Evolutionary conservation across 2,329 filamentous ascomycete genomes (phyloP), one percentile per base, ranked within the genome.

Genomic region (Chrysoporthe austroafricana): DNA sequence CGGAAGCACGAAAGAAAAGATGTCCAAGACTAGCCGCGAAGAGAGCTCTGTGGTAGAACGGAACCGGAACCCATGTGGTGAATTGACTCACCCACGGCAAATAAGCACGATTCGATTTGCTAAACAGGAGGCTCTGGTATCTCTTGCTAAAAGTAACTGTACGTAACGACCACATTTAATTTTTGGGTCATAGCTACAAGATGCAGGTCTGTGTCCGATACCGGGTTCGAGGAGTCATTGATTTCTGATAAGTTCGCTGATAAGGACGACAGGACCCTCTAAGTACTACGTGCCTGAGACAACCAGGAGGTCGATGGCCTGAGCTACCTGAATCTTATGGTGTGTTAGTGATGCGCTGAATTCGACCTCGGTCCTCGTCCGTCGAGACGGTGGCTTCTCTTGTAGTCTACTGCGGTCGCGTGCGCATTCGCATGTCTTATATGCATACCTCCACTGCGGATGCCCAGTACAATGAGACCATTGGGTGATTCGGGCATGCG

Each of bases 151-250:
- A 7, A 59, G 63, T 6, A 63, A 54, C 32, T 36, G 63, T 68
- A 68, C 68, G 66, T 70, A 69, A 68, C 63, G 65, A 59, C 61
- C 43, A 60, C 57, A 54, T 62, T 67, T 67, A 62, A 62, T 62
- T 69, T 62, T 67, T 62, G 62, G 59, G 62, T 63, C 60, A 61
- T 56, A 63, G 54, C 36, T 56, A 43, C 42, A 48, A 52, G 57
- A 11, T 39, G 57, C 36, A 39, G 36, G 36, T 39, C 36, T 39
- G 36, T 61, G 63, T 36, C 68, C 68, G 68, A 70, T 70, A 52
- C 62, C 68, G 68, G 66, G 52, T 48, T n/a, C 43, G 42, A 63
- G 46, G 58, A 68, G 68, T 68, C 63, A 70, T 63, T 39, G 32
- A 50, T 34, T n/a, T 14, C 16, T 21, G 50, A 63, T 43, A 44